Evolutionary conservation across 2,329 filamentous ascomycete genomes (phyloP), one percentile per base, ranked within the genome.

Genomic region (Blastomyces percursus): DNA sequence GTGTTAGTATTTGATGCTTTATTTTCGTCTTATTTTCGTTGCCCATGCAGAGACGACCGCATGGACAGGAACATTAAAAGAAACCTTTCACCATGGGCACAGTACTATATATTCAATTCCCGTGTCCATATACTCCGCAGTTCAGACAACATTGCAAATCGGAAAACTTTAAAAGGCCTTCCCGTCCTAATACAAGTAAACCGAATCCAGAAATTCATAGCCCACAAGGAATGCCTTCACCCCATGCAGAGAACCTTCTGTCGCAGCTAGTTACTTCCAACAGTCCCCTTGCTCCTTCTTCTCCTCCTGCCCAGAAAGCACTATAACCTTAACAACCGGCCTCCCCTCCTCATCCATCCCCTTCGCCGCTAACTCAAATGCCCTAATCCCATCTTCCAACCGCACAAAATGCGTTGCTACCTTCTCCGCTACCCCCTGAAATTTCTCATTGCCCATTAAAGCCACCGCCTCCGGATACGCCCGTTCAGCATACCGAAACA

Each of bases 381-480:
- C 81, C 44, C 80, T 77, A 6, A 78, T 80, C 7, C 80, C 77
- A 21, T 74, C 75, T 14, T 77, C 74, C 1, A 68, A 71, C 46
- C 73, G 71, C 64, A 82, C 74, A 12, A 76, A 74, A 71, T 84
- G 81, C n/a, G 81, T 83, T 32, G 83, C 77, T 68, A 83, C 78
- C 65, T 77, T 76, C 66, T 81, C 78, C 51, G 76, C 76, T 0
- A 83, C 79, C 24, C 71, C 76, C 21, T 76, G 76, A 50, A 83
- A 69, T 61, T 77, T 76, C 5, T 80, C 80, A 59, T 79, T 79
- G 2, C 77, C 79, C 66, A 83, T 71, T 65, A 83, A 70, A 65
- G 77, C 77, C 69, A 84, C 81, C 1, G 81, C 81, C n/a, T 76
- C 77, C 0, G 81, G 80, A 66, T 83, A 84, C 0, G 80, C 80